Percentiles rank a stretch among this genome's conserved stretches.
Conservation (phyloP, 768 basidiomycete genomes). For the Tricholoma bakamatsutake region DNA sequence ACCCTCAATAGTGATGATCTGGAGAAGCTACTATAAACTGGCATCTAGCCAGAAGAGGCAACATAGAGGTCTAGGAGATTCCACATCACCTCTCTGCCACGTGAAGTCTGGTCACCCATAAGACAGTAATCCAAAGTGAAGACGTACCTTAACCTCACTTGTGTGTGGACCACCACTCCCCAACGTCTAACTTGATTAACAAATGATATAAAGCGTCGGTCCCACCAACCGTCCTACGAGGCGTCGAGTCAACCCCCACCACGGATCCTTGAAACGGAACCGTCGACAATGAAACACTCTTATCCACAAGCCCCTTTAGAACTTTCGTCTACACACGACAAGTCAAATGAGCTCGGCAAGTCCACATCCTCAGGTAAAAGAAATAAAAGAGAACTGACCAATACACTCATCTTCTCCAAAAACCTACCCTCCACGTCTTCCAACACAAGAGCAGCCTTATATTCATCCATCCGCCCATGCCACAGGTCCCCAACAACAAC, state of each 20-base stretch:
- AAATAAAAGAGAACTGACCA: constrained; percentile 40
- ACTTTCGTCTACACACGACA: constrained; percentile 40
- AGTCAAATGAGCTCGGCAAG: constrained; percentile 6
- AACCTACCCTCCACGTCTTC: constrained; percentile 52
- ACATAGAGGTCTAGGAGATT: too few species aligned
- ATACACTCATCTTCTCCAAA: constrained; percentile 42
- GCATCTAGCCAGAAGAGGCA: too few species aligned
- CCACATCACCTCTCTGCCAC: neutral
- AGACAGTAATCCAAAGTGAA: neutral
- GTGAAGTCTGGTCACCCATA: neutral
- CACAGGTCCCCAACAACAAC: constrained; percentile 58
- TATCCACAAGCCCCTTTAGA: constrained; percentile 53
- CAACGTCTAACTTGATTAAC: constrained; percentile 45
- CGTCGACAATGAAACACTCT: constrained; percentile 26
- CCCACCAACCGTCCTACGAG: constrained; percentile 39
- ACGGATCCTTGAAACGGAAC: constrained; percentile 17
- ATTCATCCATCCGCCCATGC: constrained; percentile 51
- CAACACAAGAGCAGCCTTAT: constrained; percentile 53
- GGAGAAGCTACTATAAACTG: too few species aligned
- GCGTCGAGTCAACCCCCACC: constrained; percentile 18
- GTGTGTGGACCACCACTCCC: constrained; percentile 50
- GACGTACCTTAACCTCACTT: neutral
- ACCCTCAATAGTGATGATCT: too few species aligned
- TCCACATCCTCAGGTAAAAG: neutral
- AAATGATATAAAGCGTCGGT: constrained; percentile 50